A percentile compares a stretch with the other conserved stretches of the same genome.
Evolutionary conservation across 176 grass and related monocot genomes (phyloP).

Genomic region (Aegilops speltoides): DNA sequence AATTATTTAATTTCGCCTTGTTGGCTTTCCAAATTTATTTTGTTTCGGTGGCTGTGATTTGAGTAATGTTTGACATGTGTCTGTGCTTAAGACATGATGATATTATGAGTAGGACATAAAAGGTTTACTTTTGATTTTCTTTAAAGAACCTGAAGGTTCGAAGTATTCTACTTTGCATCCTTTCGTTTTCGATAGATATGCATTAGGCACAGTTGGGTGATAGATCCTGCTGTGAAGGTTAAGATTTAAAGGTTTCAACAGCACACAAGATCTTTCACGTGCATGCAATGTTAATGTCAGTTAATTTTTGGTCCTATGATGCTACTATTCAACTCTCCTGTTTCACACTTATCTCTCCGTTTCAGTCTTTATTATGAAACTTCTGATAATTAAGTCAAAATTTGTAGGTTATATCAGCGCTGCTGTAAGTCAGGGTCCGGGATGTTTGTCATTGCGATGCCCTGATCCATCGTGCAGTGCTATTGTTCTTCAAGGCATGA

Average conservation of each 20-base stretch:
- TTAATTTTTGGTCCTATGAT: background rate
- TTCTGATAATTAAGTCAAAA: conserved; percentile 24
- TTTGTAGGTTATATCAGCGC: conserved; percentile 73
- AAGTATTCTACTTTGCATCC: background rate
- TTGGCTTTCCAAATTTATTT: background rate
- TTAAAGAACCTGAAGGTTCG: background rate
- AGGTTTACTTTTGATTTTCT: background rate
- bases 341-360: background rate
- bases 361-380: background rate
- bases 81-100: background rate
- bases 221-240: background rate
- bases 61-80: background rate
- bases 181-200: background rate
- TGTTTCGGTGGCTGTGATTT: background rate
- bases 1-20: background rate
- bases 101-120: background rate
- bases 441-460: conserved; percentile 86
- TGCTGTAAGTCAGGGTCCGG: conserved; percentile 74
- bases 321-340: background rate
- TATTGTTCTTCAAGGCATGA: conserved; percentile 60
- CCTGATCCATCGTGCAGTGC: conserved; percentile 84
- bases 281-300: background rate
- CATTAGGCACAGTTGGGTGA: background rate
- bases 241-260: background rate
- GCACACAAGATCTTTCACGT: background rate